phyloP scores from a whole-genome alignment of 2,329 filamentous ascomycete species.

The Trichoderma sp. region DNA sequence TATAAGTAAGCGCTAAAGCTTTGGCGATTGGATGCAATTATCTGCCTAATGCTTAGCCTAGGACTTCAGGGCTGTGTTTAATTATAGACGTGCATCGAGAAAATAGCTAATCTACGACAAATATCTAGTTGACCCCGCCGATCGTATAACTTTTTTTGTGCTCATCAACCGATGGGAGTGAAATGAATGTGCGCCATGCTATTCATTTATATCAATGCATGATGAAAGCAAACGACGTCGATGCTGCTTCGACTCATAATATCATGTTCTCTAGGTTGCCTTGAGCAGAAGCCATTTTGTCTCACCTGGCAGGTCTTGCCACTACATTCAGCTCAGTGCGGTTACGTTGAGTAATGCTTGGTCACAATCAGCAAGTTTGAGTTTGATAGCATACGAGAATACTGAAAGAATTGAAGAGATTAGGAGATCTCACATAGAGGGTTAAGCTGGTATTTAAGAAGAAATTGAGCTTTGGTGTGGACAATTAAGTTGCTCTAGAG shows the following conservation, averaged over 20 bases:
- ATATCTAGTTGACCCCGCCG: neutral
- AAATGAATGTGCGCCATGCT: neutral
- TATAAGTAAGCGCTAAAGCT: neutral
- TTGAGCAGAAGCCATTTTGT: neutral
- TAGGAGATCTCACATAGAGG: neutral
- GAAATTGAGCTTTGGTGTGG: neutral
- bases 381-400: neutral
- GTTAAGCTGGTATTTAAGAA: neutral
- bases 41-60: neutral
- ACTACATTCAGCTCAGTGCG: fast-evolving
- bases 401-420: neutral
- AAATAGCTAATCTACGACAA: neutral
- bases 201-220: neutral
- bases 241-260: neutral
- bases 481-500: neutral
- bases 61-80: neutral
- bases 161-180: neutral
- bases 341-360: neutral
- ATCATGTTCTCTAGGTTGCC: neutral
- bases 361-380: neutral
- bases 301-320: neutral
- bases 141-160: neutral
- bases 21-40: neutral
- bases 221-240: neutral
- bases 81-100: neutral